Conservation (phyloP, 176 grass and related monocot species). For the Zea mays region Zm-B73-REFERENCE-NAM-5.0 NC_050103.1:138290501-138291000, state of each 20-base stretch:
- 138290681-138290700: conserved; percentile 97
- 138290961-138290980: conserved; percentile 22
- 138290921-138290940: neutral
- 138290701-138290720: conserved; percentile 33
- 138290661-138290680: conserved; percentile 98
- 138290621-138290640: conserved; percentile 95
- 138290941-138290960: conserved; percentile 1
- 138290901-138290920: conserved; percentile 8
- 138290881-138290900: conserved; percentile 27
- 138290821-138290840: conserved; percentile 25
- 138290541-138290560: conserved; percentile 93
- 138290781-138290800: neutral
- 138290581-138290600: conserved; percentile 97
- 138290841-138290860: neutral
- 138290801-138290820: conserved; percentile 30
- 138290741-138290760: neutral
- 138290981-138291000: neutral
- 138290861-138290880: conserved; percentile 17
- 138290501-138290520: conserved; percentile 97
- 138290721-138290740: conserved; percentile 33
- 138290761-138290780: conserved; percentile 18
- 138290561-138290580: conserved; percentile 88
- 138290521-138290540: conserved; percentile 98
- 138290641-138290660: conserved; percentile 86
- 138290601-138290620: conserved; percentile 94